Evolutionary conservation across 192 early-diverging fungal genomes (phyloP).

Genomic region (Entophlyctis luteolus): DNA sequence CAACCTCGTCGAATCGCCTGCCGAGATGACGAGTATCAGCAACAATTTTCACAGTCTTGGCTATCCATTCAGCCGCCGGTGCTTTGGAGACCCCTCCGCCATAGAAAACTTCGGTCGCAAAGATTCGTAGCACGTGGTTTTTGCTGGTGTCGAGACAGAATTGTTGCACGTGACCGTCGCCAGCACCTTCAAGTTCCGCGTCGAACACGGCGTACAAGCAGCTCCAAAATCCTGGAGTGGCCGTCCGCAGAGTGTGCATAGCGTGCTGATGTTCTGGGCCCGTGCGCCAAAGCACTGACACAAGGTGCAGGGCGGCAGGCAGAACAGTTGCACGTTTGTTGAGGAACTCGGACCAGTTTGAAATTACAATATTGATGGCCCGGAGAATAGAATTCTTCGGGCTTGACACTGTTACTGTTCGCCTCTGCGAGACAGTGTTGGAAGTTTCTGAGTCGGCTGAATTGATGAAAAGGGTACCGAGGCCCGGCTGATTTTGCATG

Average conservation of each 20-base stretch:
- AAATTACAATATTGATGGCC: background rate
- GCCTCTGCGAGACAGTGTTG: background rate
- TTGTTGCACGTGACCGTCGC: background rate
- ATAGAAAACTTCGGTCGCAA: constrained; percentile 21
- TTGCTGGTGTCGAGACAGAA: background rate
- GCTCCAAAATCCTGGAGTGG: constrained; percentile 36
- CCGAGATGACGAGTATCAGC: too few species aligned
- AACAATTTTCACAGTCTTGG: constrained; percentile 19
- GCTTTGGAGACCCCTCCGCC: background rate
- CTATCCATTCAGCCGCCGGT: background rate
- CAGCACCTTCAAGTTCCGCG: constrained; percentile 4
- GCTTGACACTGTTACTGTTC: background rate
- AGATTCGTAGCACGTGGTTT: background rate
- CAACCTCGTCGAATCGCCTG: too few species aligned
- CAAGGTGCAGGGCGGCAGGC: constrained; percentile 28
- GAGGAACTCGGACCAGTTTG: constrained; percentile 20
- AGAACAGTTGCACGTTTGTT: constrained; percentile 25
- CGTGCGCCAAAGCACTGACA: constrained; percentile 38
- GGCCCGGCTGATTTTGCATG: constrained; percentile 44
- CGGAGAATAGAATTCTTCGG: constrained; percentile 16
- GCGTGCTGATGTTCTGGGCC: constrained; percentile 28
- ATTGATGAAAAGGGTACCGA: constrained; percentile 39
- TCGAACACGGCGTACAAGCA: constrained; percentile 21
- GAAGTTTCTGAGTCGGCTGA: constrained; percentile 7
- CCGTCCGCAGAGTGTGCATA: constrained; percentile 20